Evolutionary conservation across 1,139 yeast species (phyloP), one percentile per base, ranked within the genome.

Genomic region (Yamadazyma songkhlaensis): DNA sequence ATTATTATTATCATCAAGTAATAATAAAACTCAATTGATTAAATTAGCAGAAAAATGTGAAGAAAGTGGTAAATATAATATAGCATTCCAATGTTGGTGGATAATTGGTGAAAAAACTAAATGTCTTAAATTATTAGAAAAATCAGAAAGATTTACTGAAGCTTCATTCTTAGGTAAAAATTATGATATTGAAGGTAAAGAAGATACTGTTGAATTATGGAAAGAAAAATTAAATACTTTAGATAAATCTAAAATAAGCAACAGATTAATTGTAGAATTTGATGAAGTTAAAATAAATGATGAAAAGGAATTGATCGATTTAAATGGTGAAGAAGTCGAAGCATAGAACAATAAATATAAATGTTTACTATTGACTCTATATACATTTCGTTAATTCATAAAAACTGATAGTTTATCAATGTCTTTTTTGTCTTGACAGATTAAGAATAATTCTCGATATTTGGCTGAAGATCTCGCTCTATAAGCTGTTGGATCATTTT

Each of bases 1-100:
- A 48, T 76, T 92, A 48, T 64, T 94, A 49, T 82, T 89, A 60
- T 83, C 96, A 6, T 84, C 96, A 9, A 75, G 92, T 36, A 90
- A 88, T 54, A 74, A 87, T 57, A 70, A 68, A 50, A 61, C 64
- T 9, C 83, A 80, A 35, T 74, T 92, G 47, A 59, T 66, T 24
- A 66, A 71, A 42, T 67, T 86, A 39, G 95, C 94, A 5, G 67
- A 69, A 38, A 64, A 65, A 37, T 90, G 96, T 37, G 80, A 76
- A 51, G 64, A 62, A 14, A 72, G 69, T 33, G 97, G 97, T 35
- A 84, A 84, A 59, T 87, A 81, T 62, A 92, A 92, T 58, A 72
- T 92, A 45, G 96, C 98, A 29, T 92, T 90, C 72, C 89, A 86
- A 59, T 84, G 96, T 15, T 80, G 82, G 62, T 92, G 97, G 97